These are phyloP conservation scores for Trichoderma polysporum DNA, from an alignment of 2,329 filamentous ascomycete species.

Conservation along the genomic window DNA sequence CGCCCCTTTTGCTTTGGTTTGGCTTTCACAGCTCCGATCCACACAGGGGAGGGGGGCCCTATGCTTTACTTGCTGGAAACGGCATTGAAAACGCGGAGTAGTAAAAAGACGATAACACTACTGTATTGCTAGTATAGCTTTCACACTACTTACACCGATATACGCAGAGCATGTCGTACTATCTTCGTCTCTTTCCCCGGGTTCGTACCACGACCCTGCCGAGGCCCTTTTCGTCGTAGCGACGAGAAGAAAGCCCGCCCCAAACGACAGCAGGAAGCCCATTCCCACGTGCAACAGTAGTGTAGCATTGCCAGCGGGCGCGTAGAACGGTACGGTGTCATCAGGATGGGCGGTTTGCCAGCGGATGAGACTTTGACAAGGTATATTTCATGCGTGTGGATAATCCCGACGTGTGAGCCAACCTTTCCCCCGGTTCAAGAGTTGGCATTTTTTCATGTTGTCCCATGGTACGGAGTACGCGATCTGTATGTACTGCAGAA, in stretches of 20 bases:
- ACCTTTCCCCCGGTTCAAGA: neutral
- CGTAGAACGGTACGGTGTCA: neutral
- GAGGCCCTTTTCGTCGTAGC: neutral
- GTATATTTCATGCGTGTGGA: slow-evolving; percentile 15
- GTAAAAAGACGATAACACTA: too few relatives aligned
- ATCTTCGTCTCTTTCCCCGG: neutral
- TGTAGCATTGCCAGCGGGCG: slow-evolving; percentile 8
- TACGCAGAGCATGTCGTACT: too few relatives aligned
- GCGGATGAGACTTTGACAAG: neutral
- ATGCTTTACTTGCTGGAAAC: neutral
- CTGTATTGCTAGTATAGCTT: too few relatives aligned
- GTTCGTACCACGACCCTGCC: neutral
- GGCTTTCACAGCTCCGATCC: neutral
- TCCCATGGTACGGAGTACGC: neutral
- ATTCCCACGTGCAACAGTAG: slow-evolving; percentile 12
- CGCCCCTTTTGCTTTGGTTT: slow-evolving; percentile 16
- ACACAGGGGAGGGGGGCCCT: neutral
- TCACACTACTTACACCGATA: too few relatives aligned
- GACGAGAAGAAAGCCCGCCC: neutral
- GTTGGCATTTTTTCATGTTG: neutral
- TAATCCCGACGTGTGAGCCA: neutral
- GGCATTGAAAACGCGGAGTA: neutral
- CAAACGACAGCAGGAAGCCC: neutral
- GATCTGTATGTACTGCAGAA: neutral
- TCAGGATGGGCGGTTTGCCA: slow-evolving; percentile 1